These are phyloP conservation scores for Debaryomycetaceae sp. DNA, from an alignment of 1,139 yeast species.

Conservation along the genomic window DNA sequence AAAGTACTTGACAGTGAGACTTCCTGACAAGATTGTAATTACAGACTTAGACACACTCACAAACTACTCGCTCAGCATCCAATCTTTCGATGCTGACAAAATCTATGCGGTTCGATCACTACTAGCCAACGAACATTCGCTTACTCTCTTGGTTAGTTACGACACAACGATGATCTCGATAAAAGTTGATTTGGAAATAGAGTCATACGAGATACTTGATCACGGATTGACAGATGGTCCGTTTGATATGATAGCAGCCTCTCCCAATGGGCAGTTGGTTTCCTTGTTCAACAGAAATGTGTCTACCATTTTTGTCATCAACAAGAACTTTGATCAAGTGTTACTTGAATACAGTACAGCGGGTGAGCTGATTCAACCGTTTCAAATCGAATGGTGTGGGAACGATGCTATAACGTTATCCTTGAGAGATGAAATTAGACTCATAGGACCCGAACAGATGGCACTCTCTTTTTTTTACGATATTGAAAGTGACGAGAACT, in stretches of 20 bases:
- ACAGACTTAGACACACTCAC: conserved; percentile 22
- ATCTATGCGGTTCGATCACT: conserved; percentile 14
- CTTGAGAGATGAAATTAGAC: conserved; percentile 58
- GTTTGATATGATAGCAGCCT: conserved; percentile 46
- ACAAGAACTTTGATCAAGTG: conserved; percentile 46
- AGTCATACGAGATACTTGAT: conserved; percentile 26
- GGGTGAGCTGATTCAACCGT: conserved; percentile 32
- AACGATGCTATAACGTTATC: conserved; percentile 71
- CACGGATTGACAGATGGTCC: conserved; percentile 55
- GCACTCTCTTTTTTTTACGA: conserved; percentile 48
- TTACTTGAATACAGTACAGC: conserved; percentile 50
- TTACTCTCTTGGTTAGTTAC: conserved; percentile 26
- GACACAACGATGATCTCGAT: conserved; percentile 27
- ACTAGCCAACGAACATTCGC: conserved; percentile 7
- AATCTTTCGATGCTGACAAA: conserved; percentile 13
- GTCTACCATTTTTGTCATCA: conserved; percentile 52
- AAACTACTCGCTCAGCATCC: conserved; percentile 26
- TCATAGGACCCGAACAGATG: conserved; percentile 73
- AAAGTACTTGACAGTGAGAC: conserved; percentile 28
- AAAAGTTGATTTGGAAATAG: conserved; percentile 21
- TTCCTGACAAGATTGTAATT: conserved; percentile 25
- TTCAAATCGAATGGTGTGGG: conserved; percentile 76
- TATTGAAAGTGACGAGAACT: conserved; percentile 29
- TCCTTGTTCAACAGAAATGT: conserved; percentile 48
- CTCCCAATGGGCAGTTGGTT: conserved; percentile 62